Conservation (phyloP, 805 yeast genomes). For the Pichia insulana region DNA sequence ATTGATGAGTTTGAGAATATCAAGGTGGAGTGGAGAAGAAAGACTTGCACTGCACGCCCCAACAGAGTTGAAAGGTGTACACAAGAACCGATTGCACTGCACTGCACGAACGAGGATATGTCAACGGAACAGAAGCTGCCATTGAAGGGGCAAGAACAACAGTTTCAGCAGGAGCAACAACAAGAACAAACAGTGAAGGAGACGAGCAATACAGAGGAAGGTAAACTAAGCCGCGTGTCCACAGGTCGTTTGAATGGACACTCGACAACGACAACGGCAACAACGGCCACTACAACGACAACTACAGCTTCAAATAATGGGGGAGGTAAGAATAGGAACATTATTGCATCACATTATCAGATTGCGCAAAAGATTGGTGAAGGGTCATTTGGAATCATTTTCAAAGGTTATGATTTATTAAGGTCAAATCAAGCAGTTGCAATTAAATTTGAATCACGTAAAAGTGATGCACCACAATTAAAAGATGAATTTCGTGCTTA, state of each 20-base stretch:
- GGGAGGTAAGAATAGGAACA: conserved; percentile 17
- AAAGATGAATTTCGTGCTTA: conserved; percentile 77
- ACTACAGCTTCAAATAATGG: neutral
- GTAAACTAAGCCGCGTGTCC: too few species aligned
- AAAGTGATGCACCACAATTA: conserved; percentile 76
- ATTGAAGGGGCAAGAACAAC: neutral
- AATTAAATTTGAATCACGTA: conserved; percentile 69
- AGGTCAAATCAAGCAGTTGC: conserved; percentile 57
- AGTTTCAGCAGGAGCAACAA: neutral
- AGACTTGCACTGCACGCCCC: too few species aligned
- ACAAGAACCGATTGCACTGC: too few species aligned
- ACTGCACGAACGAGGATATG: too few species aligned
- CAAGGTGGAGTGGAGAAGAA: too few species aligned
- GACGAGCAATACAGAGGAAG: too few species aligned
- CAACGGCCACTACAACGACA: neutral
- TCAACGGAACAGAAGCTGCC: too few species aligned
- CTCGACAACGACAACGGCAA: neutral
- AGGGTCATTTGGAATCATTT: conserved; percentile 79
- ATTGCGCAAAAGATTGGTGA: conserved; percentile 82
- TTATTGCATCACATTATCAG: conserved; percentile 57
- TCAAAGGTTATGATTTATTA: conserved; percentile 69
- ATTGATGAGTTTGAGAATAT: too few species aligned
- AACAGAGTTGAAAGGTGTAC: too few species aligned
- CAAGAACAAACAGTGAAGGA: neutral
- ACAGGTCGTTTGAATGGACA: too few species aligned